Evolutionary conservation across 2,329 filamentous ascomycete species (phyloP).

Genomic region (Pestalotiopsis sp.): DNA sequence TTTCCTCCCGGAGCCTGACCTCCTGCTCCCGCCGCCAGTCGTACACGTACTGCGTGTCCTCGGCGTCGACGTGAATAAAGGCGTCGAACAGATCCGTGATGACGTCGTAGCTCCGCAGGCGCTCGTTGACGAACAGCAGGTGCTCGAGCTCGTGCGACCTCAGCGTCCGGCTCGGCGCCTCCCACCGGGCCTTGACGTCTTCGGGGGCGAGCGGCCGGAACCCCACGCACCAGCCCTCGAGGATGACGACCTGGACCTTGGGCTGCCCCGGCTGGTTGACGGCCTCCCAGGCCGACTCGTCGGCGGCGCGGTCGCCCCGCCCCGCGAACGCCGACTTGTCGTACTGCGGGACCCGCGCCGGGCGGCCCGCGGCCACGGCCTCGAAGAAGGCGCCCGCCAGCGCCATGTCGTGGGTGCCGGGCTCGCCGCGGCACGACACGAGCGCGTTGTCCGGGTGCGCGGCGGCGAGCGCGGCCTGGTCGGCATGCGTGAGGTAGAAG

Average conservation of each 20-base stretch:
- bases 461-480: conserved; percentile 67
- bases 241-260: conserved; percentile 68
- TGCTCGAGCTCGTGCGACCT: conserved; percentile 50
- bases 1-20: conserved; percentile 64
- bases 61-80: conserved; percentile 67
- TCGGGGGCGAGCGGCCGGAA: conserved; percentile 66
- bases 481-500: conserved; percentile 76
- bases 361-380: conserved; percentile 52
- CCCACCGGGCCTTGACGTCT: conserved; percentile 55
- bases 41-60: conserved; percentile 76
- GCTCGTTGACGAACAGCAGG: conserved; percentile 52
- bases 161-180: conserved; percentile 52
- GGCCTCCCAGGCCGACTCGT: conserved; percentile 57
- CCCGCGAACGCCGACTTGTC: conserved; percentile 81
- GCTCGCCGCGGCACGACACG: conserved; percentile 81
- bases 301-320: conserved; percentile 72
- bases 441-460: conserved; percentile 72
- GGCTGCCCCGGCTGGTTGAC: conserved; percentile 55
- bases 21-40: conserved; percentile 85
- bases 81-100: conserved; percentile 54
- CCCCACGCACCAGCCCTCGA: conserved; percentile 91
- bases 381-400: conserved; percentile 66
- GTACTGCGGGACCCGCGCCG: conserved; percentile 70
- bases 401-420: conserved; percentile 77
- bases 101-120: conserved; percentile 48